Base-by-base conservation (phyloP, 2,329 filamentous ascomycete species). In the Penicillium aurantiogriseum region DNA sequence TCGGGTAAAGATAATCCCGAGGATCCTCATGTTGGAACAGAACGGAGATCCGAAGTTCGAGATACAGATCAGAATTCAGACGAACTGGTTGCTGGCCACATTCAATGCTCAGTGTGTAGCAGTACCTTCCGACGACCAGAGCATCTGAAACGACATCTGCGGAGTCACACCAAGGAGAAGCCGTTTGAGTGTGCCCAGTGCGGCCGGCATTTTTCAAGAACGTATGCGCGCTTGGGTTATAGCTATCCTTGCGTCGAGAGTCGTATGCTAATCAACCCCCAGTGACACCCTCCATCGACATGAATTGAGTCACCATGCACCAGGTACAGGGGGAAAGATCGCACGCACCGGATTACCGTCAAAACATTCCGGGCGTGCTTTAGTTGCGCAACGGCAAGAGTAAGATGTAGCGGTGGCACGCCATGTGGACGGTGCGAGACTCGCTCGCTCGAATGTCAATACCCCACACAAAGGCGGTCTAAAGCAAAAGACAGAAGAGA, bases 331-430 rank as follows among this genome's bases (percentile, higher is more conserved):
- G 70, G 71, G 19, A 70, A 70, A 45, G 70, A 74, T 45, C 70
- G 70, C 8, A 65, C 71, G 5, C 75, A 77, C 53, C 69, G 75
- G 3, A 76, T 77, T 51, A 77, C 74, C 2, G 70, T 75, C 51
- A 76, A 75, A 51, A 77, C 75, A 3, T 77, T 77, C 50, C 68
- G 75, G 39, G 75, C 75, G 4, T 77, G 75, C 51, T 75, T 67
- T 52, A 69, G 71, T 54, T 77, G 75, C 48, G 75, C 75, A 29
- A 67, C 70, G 13, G 75, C 75, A 33, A 67, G 75, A 63, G 74
- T 76, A 4, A 65, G 74, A 58, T 77, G 74, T 57, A 74, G 72
- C 52, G 74, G 74, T 6, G 72, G 72, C 15, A 63, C 59, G 8
- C 73, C 74, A 44, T 77, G 74, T 56, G 64, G 66, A 39, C 71